These are phyloP conservation scores for Laburnicola sp. DNA, from an alignment of 2,329 filamentous ascomycete genomes.

Conservation along the genomic window DNA sequence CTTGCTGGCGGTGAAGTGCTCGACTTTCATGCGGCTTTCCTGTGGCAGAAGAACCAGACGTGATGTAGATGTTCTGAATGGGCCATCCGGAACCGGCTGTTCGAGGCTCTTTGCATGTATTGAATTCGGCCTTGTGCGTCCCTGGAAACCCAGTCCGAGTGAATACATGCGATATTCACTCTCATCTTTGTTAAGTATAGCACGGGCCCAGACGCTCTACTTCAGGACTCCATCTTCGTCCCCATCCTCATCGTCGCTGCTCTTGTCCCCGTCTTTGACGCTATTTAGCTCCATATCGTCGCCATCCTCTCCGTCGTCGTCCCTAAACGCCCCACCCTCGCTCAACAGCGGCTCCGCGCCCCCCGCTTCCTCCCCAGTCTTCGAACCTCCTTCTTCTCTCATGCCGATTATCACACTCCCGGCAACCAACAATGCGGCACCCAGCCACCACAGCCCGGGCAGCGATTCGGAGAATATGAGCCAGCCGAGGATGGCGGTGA, in stretches of 20 bases:
- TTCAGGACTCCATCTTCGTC: slow-evolving; percentile 40
- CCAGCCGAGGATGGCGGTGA: slow-evolving; percentile 72
- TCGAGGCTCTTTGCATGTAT: no score
- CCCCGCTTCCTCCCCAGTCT: slow-evolving; percentile 29
- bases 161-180: no score
- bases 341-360: slow-evolving; percentile 27
- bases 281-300: slow-evolving; percentile 36
- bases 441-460: slow-evolving; percentile 75
- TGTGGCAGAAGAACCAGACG: no score
- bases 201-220: slow-evolving; percentile 16
- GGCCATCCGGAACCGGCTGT: no score
- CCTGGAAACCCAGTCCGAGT: no score
- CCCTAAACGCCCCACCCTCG: slow-evolving; percentile 38
- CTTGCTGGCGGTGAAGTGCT: no score
- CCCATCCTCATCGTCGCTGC: no score
- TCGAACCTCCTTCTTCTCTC: slow-evolving; percentile 59
- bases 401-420: slow-evolving; percentile 78
- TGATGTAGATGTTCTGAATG: no score
- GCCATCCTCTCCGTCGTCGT: slow-evolving; percentile 44
- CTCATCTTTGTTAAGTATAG: background rate
- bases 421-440: slow-evolving; percentile 70
- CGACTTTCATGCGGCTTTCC: no score
- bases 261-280: slow-evolving; percentile 27
- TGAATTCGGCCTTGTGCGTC: no score
- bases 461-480: slow-evolving; percentile 72